phyloP scores from a whole-genome alignment of 1,284 basidiomycete genomes.

The Ganoderma meredithae region DNA sequence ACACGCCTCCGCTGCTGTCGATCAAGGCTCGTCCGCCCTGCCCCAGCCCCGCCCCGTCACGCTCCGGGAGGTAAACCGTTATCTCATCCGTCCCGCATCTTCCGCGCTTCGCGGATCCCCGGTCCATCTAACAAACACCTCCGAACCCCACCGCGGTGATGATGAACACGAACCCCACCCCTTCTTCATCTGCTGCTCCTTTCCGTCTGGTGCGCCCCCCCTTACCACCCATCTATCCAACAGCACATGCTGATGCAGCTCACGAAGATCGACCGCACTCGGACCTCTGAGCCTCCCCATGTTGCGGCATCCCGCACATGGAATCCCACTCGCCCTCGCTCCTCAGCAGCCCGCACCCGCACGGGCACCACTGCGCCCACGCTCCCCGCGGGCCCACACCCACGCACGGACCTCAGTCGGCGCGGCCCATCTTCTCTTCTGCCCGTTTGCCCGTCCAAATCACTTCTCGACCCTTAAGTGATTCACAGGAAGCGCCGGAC shows the following conservation, averaged over 20 bases:
- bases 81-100: background rate
- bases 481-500: background rate
- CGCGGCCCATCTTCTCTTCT: background rate
- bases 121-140: background rate
- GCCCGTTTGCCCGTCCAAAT: background rate
- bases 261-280: background rate
- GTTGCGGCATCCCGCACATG: background rate
- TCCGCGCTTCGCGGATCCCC: constrained; percentile 2
- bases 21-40: background rate
- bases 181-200: background rate
- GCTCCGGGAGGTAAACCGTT: background rate
- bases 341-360: background rate
- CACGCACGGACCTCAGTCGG: background rate
- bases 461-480: background rate
- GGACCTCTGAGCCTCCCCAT: background rate
- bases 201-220: background rate
- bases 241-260: background rate
- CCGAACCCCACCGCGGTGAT: background rate
- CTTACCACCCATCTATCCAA: background rate
- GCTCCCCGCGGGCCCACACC: background rate
- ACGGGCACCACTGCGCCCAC: background rate
- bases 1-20: background rate
- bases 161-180: background rate
- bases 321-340: background rate
- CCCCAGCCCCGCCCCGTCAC: background rate